Conservation (phyloP, 176 grass and related monocot genomes). For the Otatea glauca region DNA sequence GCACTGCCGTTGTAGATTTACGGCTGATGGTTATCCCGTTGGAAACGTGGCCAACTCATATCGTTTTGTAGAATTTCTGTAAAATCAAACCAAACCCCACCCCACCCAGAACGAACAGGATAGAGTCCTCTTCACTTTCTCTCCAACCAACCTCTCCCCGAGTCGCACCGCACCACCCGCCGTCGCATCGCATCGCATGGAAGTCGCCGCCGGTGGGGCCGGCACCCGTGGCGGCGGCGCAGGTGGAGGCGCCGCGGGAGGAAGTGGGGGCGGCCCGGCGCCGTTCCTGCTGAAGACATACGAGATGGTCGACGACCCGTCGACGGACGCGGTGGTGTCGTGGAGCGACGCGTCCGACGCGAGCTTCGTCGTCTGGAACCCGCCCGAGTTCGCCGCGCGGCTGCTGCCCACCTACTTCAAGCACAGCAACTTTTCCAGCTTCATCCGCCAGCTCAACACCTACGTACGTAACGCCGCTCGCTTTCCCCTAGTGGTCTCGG, state of each 20-base stretch:
- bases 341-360: slow-evolving; percentile 65
- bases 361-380: slow-evolving; percentile 96
- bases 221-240: background rate
- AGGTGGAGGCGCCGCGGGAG: slow-evolving; percentile 8
- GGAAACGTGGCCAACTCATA: too few species aligned
- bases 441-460: slow-evolving; percentile 99
- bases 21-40: too few species aligned
- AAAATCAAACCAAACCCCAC: background rate
- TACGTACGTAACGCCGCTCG: slow-evolving; percentile 55
- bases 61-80: too few species aligned
- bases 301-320: slow-evolving; percentile 93
- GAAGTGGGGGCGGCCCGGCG: slow-evolving; percentile 64
- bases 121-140: background rate
- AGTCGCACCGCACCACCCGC: background rate
- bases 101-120: background rate
- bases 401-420: slow-evolving; percentile 87
- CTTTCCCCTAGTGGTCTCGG: background rate
- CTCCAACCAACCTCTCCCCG: background rate
- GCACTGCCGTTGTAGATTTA: too few species aligned
- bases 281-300: slow-evolving; percentile 94
- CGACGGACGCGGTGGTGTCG: slow-evolving; percentile 74
- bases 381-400: slow-evolving; percentile 66
- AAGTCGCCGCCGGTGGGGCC: slow-evolving; percentile 24
- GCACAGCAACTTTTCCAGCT: slow-evolving; percentile 98
- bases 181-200: slow-evolving; percentile 29